A percentile compares a stretch with the other conserved stretches of the same genome.
Evolutionary conservation across 441 rosid species (phyloP).

Genomic region (Eutrema salsugineum): DNA sequence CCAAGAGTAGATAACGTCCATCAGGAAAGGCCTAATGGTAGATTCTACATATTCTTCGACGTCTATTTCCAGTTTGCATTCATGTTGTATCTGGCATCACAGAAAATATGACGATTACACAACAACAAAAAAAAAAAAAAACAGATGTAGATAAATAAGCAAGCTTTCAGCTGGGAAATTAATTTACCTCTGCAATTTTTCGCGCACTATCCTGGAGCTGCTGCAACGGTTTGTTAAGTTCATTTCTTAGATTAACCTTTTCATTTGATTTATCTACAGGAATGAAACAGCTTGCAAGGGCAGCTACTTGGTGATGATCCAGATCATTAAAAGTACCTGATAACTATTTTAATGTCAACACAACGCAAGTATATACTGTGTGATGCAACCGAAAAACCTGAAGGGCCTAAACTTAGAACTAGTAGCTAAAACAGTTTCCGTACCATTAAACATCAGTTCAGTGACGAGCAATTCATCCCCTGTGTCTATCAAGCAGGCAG

Average conservation of each 20-base stretch:
- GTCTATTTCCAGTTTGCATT: constrained; percentile 87
- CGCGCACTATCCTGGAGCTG: constrained; percentile 97
- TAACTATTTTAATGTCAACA: constrained; percentile 13
- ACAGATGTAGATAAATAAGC: neutral
- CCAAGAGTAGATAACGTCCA: constrained; percentile 98
- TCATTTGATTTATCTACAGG: constrained; percentile 95
- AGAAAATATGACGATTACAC: constrained; percentile 2
- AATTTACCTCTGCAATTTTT: constrained; percentile 83
- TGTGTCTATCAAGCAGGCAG: constrained; percentile 98
- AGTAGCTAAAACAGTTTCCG: constrained; percentile 16
- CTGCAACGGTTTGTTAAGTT: constrained; percentile 89
- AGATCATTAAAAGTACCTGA: constrained; percentile 95
- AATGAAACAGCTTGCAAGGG: constrained; percentile 98
- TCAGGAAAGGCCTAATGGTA: constrained; percentile 85
- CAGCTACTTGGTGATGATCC: constrained; percentile 97
- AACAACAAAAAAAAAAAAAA: neutral
- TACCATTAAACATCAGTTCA: constrained; percentile 97
- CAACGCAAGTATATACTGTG: constrained; percentile 1
- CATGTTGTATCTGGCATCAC: constrained; percentile 78
- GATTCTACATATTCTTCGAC: constrained; percentile 96
- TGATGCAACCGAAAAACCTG: neutral
- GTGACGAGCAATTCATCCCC: constrained; percentile 99
- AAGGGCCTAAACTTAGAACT: constrained; percentile 1
- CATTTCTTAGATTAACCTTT: constrained; percentile 81
- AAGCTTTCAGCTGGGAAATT: constrained; percentile 1